phyloP scores from a whole-genome alignment of 2,329 filamentous ascomycete species.

The Fusarium domesticum region DNA sequence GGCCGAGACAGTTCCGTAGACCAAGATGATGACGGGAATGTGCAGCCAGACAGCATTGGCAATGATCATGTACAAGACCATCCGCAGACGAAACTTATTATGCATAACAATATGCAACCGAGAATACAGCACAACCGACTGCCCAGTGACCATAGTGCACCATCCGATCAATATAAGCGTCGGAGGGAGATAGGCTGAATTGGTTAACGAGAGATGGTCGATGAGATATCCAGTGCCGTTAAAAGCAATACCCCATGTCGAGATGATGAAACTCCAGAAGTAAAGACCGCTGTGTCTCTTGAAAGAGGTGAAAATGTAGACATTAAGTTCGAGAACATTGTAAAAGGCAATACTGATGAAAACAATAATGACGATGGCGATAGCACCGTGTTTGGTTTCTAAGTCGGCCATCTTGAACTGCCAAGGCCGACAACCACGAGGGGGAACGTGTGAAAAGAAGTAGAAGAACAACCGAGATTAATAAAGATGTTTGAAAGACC shows the following conservation, averaged over 20 bases:
- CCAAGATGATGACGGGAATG: conserved; percentile 52
- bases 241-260: conserved; percentile 34
- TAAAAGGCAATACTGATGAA: conserved; percentile 30
- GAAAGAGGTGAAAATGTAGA: conserved; percentile 34
- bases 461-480: too few species aligned
- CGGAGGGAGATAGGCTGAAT: conserved; percentile 16
- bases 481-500: too few species aligned
- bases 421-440: not conserved
- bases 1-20: conserved; percentile 47
- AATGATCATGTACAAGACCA: conserved; percentile 57
- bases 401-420: conserved; percentile 5
- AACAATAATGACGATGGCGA: conserved; percentile 20
- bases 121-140: conserved; percentile 60
- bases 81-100: conserved; percentile 46
- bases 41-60: conserved; percentile 51
- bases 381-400: conserved; percentile 13
- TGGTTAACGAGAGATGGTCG: conserved; percentile 30
- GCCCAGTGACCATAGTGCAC: conserved; percentile 56
- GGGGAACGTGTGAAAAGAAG: not conserved
- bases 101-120: conserved; percentile 58
- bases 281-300: conserved; percentile 34
- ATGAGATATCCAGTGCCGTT: conserved; percentile 46
- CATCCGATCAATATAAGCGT: conserved; percentile 33
- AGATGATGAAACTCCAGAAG: conserved; percentile 37
- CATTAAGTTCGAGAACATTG: conserved; percentile 35